Conservation (phyloP, 495 filamentous ascomycete species). For the Aspergillus taichungensis region DNA sequence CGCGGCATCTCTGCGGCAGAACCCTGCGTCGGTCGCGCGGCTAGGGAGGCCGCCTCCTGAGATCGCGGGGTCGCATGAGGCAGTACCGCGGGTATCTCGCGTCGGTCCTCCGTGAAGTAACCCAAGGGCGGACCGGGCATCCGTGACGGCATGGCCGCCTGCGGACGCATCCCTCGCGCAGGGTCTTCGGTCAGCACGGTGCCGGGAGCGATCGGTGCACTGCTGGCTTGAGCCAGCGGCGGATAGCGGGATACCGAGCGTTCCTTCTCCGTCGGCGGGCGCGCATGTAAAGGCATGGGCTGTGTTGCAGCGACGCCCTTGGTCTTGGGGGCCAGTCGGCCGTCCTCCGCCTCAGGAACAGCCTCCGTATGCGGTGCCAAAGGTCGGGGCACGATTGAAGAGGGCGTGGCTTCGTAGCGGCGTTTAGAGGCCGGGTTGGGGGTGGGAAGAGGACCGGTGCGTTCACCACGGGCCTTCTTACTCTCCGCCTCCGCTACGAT, state of each 20-base stretch:
- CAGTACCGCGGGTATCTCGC: constrained; percentile 28
- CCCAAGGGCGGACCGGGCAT: constrained; percentile 34
- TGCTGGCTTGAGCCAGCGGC: constrained; percentile 37
- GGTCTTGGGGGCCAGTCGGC: constrained; percentile 37
- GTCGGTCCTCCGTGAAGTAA: constrained; percentile 36
- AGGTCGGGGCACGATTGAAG: constrained; percentile 47
- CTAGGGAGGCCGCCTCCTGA: constrained; percentile 21
- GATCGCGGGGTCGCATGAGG: constrained; percentile 18
- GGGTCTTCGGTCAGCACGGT: constrained; percentile 25
- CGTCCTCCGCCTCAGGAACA: constrained; percentile 44
- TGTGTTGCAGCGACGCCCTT: constrained; percentile 25
- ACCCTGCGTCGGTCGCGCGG: constrained; percentile 24
- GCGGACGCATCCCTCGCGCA: constrained; percentile 21
- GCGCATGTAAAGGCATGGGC: constrained; percentile 23
- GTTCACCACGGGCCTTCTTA: constrained; percentile 60
- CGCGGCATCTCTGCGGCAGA: constrained; percentile 26
- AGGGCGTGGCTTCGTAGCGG: constrained; percentile 46
- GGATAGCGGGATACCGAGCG: constrained; percentile 30
- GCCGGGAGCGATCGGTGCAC: constrained; percentile 22
- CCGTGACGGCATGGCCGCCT: constrained; percentile 18
- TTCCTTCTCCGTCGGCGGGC: constrained; percentile 27
- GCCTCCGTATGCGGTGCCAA: constrained; percentile 51
- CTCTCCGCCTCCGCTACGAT: constrained; percentile 62
- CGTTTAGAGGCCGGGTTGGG: constrained; percentile 52
- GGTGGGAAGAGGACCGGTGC: constrained; percentile 55